These are phyloP conservation scores for Termitomyces sp. DNA, from an alignment of 768 basidiomycete genomes.

Conservation along the genomic window DNA sequence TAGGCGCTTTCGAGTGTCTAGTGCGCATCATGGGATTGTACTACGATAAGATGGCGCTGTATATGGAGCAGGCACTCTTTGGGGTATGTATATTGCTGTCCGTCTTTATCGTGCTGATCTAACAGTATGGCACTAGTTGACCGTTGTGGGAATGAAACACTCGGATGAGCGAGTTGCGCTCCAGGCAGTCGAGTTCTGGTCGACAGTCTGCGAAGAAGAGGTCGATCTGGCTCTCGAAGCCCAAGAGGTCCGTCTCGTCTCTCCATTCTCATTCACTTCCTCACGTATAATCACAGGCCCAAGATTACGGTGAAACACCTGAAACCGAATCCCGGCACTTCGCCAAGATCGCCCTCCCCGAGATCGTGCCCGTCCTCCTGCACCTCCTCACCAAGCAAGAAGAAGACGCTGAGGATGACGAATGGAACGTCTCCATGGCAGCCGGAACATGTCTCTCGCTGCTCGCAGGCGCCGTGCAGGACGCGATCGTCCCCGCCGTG, in stretches of 20 bases:
- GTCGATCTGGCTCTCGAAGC: constrained; percentile 89
- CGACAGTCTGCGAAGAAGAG: constrained; percentile 97
- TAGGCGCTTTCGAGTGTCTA: constrained; percentile 94
- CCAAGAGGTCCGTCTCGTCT: constrained; percentile 61
- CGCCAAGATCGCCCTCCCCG: constrained; percentile 90
- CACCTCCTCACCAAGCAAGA: constrained; percentile 88
- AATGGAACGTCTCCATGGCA: constrained; percentile 99
- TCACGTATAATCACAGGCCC: constrained; percentile 51
- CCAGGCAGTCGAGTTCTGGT: constrained; percentile 99
- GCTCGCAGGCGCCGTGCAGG: constrained; percentile 87
- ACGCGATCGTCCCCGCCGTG: constrained; percentile 86
- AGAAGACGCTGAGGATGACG: constrained; percentile 96
- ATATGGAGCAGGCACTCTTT: constrained; percentile 99
- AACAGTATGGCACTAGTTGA: constrained; percentile 53
- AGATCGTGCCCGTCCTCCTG: constrained; percentile 91
- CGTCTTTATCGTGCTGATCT: constrained; percentile 12
- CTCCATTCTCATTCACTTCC: neutral
- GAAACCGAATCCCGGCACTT: constrained; percentile 87
- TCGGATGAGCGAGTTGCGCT: constrained; percentile 86
- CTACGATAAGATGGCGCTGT: constrained; percentile 98
- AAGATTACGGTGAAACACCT: constrained; percentile 84
- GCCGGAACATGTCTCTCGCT: constrained; percentile 88
- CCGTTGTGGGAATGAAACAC: constrained; percentile 97
- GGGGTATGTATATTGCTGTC: constrained; percentile 58
- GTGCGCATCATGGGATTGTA: constrained; percentile 97